Evolutionary conservation across 331 rosid species (phyloP), one percentile per base, ranked within the genome.

Genomic region (Ulmus americana): DNA sequence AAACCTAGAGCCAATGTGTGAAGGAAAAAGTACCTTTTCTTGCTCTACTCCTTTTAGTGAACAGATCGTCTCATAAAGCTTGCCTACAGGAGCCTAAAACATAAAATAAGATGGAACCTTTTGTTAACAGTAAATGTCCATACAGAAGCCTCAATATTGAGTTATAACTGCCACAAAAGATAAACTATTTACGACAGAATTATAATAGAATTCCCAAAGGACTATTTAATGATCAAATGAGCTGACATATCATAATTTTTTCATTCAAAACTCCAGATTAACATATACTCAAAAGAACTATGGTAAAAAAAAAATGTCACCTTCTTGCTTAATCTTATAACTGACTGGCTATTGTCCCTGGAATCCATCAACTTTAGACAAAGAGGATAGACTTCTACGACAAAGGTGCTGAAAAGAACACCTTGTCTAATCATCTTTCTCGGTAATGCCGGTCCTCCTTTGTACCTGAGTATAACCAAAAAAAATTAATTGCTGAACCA

Each of bases 401-500:
- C 76, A 76, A 82, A 84, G 52, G 80, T 89, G 72, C 76, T 84
- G 69, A 61, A 69, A 69, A 11, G 63, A 68, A 63, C 74, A 67
- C 99, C 99, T 76, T 90, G 96, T 42, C 91, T 85, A 79, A 94
- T 83, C 88, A 94, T 49, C 83, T 82, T 90, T 80, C 99, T 87
- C 7, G 95, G 90, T 65, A 94, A 78, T 55, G 86, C 81, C 0
- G 97, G 97, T 64, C 99, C 99, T 73, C 99, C 99, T 82, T 82
- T 85, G 76, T 94, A 94, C 99, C 99, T 94, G 69, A 55, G 59
- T 10, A 70, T 56, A 6, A 67, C 7, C 2, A 7, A 5, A 20
- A 8, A 50, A 44, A 68, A 72, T 48, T 14, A 61, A n/a, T 39
- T 52, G 61, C 8, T 10, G 53, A 55, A 45, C 53, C 69, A 58